Evolutionary conservation across 2,329 filamentous ascomycete genomes (phyloP), one percentile per base, ranked within the genome.

Genomic region (Cercospora sojina): DNA sequence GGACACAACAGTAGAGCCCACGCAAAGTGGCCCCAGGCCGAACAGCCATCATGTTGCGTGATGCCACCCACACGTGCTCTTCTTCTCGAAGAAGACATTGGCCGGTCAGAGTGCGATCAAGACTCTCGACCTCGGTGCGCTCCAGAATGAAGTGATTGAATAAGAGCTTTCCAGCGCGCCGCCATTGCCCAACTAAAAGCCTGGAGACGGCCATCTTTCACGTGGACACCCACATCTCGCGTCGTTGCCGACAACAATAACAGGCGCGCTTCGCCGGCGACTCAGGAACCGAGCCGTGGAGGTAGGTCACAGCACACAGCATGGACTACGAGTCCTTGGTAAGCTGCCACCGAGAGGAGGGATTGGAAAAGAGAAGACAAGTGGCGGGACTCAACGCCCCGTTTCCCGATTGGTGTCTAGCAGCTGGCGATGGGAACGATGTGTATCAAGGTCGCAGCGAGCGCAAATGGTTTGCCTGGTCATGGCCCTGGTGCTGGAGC

Each of bases 331-430:
- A 27, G 10, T 25, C 12, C n/a, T 20, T 47, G 49, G 8, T 31
- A 49, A 56, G 23, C 20, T 41, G 49, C 49, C 49, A 27, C 49
- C 60, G 18, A 29, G 16, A 56, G 27, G 60, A 62, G 12, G 49
- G 60, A 56, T n/a, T 38, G 31, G 32, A 56, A 55, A 62, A 57
- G 43, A 56, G 5, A 56, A 62, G 49, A 56, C 60, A 23, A 56
- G 60, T 31, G 20, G 49, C 31, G 60, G 60, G 32, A 53, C 49
- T 56, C 49, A 23, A 62, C 49, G 49, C 60, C 49, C 35, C 32
- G 23, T 62, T 62, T 43, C 49, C 49, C 35, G 31, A 62, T 38
- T 49, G 47, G 23, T 56, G 49, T 32, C 32, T 7, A 18, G 49
- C 20, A 38, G 8, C 20, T 56, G 60, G 49, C 31, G 16, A 31